Base-by-base conservation (phyloP, 805 yeast genomes). In the Barnettozyma californica region DNA sequence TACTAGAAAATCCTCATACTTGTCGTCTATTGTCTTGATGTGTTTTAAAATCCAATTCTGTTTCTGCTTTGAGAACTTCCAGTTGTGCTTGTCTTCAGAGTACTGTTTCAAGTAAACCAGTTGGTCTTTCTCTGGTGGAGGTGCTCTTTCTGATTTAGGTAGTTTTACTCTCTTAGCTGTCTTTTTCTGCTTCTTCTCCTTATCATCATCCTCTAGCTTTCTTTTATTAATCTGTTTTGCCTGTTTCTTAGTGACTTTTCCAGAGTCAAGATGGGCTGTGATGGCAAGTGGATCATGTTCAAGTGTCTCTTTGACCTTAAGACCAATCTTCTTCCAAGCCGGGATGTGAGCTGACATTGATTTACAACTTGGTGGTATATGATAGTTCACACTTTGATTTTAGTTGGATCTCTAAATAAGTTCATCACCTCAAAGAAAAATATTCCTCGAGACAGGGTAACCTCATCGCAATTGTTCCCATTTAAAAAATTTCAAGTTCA, bases 61-160 rank as follows among this genome's bases (percentile, higher is more conserved):
- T 54, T 87, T 87, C 69, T 83, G 91, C 59, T 87, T 87, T 50
- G 89, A 83, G 64, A 87, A 87, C 69, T 87, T 87, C 95, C 95
- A 87, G 50, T 75, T 71, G 0, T 68, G 78, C 50, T 65, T 68
- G 53, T 84, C 87, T 11, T 74, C 72, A 4, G 68, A 62, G 58
- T 74, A 87, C 46, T 76, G 82, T 49, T 77, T 74, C 56, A 87
- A 66, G 60, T 87, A 87, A 0, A 69, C 77, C 33, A 83, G 70
- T 62, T 87, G 94, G 58, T 87, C 95, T 53, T 77, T 81, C 54
- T 84, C 92, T 31, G 89, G 90, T 1, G 89, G 86, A 1, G 88
- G 83, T 5, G 67, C 70, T 46, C 88, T 74, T 59, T 84, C 85
- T 23, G 66, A 61, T 61, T 85, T 87, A 9, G 94, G 89, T 6